These are phyloP conservation scores for Schoenoplectus tabernaemontani DNA, from an alignment of 202 grass and related monocot species.

Conservation along the genomic window DNA sequence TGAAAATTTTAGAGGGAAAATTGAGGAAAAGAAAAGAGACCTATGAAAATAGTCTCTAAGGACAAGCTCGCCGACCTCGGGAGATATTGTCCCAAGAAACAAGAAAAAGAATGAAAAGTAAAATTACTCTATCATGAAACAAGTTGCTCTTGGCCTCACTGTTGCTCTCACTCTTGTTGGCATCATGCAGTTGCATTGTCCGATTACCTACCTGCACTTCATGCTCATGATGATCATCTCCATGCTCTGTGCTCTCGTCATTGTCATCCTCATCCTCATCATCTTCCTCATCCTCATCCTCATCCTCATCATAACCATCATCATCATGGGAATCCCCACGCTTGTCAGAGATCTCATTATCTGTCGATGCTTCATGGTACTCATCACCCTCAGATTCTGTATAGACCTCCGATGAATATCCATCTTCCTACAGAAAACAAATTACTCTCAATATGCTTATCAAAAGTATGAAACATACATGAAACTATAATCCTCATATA, in stretches of 20 bases:
- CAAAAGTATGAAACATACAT: conserved; percentile 26
- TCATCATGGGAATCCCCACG: conserved; percentile 31
- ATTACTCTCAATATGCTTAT: conserved; percentile 36
- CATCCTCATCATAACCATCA: conserved; percentile 57
- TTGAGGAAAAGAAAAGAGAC: neutral
- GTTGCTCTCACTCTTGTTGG: conserved; percentile 37
- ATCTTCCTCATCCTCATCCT: conserved; percentile 55
- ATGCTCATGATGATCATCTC: conserved; percentile 28
- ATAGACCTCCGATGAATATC: conserved; percentile 77
- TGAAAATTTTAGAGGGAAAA: conserved; percentile 12
- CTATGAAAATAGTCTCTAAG: neutral
- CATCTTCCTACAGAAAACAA: conserved; percentile 56
- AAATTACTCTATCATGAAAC: conserved; percentile 48
- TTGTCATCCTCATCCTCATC: conserved; percentile 50
- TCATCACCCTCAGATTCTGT: conserved; percentile 76
- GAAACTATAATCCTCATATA: conserved; percentile 17
- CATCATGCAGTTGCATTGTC: neutral
- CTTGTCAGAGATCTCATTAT: conserved; percentile 45
- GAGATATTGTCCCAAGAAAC: neutral
- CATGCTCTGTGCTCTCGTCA: conserved; percentile 18
- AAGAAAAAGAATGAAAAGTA: conserved; percentile 2
- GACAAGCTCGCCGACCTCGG: neutral
- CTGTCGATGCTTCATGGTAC: conserved; percentile 73
- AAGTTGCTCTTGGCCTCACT: conserved; percentile 29
- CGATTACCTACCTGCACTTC: neutral